Conservation (phyloP, 78 protist species). For the Parvularia atlantis region DNA sequence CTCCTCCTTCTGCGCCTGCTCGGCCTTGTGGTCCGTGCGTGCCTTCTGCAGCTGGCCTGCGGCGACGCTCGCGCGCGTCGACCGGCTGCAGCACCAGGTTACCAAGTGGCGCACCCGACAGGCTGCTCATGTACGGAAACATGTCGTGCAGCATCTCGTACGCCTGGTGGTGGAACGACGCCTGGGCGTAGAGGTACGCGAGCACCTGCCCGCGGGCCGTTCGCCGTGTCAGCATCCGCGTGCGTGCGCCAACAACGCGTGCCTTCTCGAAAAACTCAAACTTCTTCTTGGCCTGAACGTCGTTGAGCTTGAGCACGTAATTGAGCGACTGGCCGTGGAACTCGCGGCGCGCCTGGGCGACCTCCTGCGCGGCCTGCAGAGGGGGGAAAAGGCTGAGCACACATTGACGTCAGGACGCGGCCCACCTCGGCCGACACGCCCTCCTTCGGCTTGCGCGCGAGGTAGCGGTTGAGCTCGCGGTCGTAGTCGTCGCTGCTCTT, state of each 20-base stretch:
- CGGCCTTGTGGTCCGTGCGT: too few species aligned
- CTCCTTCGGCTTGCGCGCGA: neutral
- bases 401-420: too few species aligned
- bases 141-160: neutral
- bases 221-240: too few species aligned
- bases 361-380: neutral
- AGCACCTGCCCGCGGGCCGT: too few species aligned
- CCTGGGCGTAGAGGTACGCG: neutral
- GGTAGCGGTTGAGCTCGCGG: neutral
- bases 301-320: neutral
- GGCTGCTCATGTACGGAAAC: neutral
- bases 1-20: too few species aligned
- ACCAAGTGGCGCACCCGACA: neutral
- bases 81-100: neutral
- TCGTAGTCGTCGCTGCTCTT: too few species aligned
- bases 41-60: neutral
- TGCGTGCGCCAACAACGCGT: too few species aligned
- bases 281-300: neutral
- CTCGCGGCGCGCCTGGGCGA: neutral
- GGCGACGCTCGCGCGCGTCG: neutral
- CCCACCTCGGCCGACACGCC: too few species aligned
- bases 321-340: neutral
- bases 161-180: neutral
- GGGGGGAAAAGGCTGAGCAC: neutral
- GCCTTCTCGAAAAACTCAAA: constrained; percentile 7